A percentile compares a stretch with the other conserved stretches of the same genome.
phyloP scores from a whole-genome alignment of 1,139 yeast genomes.

The Taiozyma sp. region DNA sequence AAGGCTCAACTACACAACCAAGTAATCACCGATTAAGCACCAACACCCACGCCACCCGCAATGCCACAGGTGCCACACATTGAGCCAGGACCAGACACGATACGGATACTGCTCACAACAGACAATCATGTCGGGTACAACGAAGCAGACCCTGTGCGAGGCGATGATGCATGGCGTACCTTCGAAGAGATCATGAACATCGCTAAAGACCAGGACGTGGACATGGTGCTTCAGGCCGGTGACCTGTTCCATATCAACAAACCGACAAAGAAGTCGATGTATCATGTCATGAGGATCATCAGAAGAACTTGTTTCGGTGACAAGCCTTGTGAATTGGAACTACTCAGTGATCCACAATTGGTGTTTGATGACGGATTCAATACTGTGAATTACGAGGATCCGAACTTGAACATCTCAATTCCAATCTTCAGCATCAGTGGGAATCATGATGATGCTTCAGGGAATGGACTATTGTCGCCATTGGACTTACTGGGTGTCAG shows the following conservation, averaged over 20 bases:
- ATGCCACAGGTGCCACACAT: slow-evolving; percentile 40
- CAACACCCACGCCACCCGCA: background rate
- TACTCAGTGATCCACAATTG: slow-evolving; percentile 72
- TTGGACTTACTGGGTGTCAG: slow-evolving; percentile 78
- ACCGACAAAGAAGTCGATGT: slow-evolving; percentile 83
- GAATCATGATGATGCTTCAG: slow-evolving; percentile 96
- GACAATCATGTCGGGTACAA: slow-evolving; percentile 96
- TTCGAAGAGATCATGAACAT: slow-evolving; percentile 77
- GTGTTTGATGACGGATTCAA: slow-evolving; percentile 57
- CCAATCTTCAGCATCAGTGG: slow-evolving; percentile 96
- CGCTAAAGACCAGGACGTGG: slow-evolving; percentile 72
- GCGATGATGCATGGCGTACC: slow-evolving; percentile 85
- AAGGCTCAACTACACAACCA: background rate
- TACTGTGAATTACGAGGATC: slow-evolving; percentile 84
- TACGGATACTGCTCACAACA: slow-evolving; percentile 78
- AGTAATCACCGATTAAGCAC: background rate
- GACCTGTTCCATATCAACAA: slow-evolving; percentile 89
- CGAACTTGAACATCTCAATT: slow-evolving; percentile 81
- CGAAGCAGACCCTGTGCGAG: slow-evolving; percentile 86
- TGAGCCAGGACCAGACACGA: slow-evolving; percentile 53
- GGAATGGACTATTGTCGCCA: slow-evolving; percentile 82
- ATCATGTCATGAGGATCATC: slow-evolving; percentile 73
- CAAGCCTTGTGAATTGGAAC: slow-evolving; percentile 80
- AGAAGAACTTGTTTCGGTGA: slow-evolving; percentile 79
- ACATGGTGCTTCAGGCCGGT: slow-evolving; percentile 89